Evolutionary conservation across 768 basidiomycete species (phyloP), one percentile per base, ranked within the genome.

Genomic region (Daedaleopsis nitida): DNA sequence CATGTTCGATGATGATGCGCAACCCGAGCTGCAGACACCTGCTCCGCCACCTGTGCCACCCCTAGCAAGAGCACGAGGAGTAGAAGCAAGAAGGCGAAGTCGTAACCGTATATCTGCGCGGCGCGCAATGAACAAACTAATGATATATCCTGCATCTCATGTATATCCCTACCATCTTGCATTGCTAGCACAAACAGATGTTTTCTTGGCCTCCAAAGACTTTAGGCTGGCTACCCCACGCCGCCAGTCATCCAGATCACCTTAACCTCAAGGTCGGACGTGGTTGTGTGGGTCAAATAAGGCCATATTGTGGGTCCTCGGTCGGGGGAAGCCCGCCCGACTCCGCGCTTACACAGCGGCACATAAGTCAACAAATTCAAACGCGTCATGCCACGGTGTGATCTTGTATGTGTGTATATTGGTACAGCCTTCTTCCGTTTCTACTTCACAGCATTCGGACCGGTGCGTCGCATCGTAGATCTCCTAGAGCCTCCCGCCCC

Each of bases 1-100:
- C 71, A 82, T 94, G 19, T 94, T 92, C 60, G 90, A 92, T 63
- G 85, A 86, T 59, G 92, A 94, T 51, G 66, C 58, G 23, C 67
- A 56, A 9, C 58, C 59, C 7, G 65, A 67, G 56, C 66, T 80
- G 3, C 80, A 81, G 55, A 67, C 72, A 64, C 63, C 59, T 16
- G 66, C 69, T 17, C 71, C 64, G 21, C 61, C 66, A 2, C 57
- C 70, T 19, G 70, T 63, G 23, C 59, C 65, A 1, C 57, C 70
- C 4, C 69, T 71, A 14, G 58, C 75, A 87, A 85, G 74, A 78
- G 77, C 62, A 89, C 88, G 17, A 80, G 69, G 52, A 70, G 65
- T 57, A 69, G 69, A 61, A 59, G 64, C 54, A 70, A 69, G 69
- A 74, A 71, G 62, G 37, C 66, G 57, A 69, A 69, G 52, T 49